Base-by-base conservation (phyloP, 768 basidiomycete genomes). In the Scleroderma citrinum region DNA sequence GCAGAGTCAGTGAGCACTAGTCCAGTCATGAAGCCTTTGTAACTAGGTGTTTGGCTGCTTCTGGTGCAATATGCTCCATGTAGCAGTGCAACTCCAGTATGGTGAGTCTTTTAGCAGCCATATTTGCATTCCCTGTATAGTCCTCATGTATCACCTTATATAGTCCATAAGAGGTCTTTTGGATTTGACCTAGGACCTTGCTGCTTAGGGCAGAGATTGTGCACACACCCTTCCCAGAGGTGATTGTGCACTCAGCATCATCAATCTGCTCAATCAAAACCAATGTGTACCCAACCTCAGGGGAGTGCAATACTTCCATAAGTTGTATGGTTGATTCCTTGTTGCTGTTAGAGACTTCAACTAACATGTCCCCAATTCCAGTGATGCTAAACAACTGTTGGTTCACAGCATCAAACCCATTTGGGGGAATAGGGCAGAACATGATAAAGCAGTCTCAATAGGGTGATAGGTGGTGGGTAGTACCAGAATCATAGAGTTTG, bases 21-120 rank as follows among this genome's bases (percentile, higher is more conserved):
- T 38, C 37, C 37, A 38, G 37, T 38, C 3, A 38, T 6, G 8
- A 38, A 38, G 16, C 37, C n/a, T 19, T 38, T 10, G n/a, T 38
- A 20, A 38, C 16, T 5, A 38, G 37, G 8, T 8, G 26, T 38
- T 38, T 17, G 37, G 17, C 37, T n/a, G 37, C 17, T 38, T 38
- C 17, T 3, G 37, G 60, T 8, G 63, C 54, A 3, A 69, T 59
- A 48, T 69, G 69, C 3, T 66, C 69, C 59, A 68, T 61, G 1
- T 53, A 48, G 19, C 56, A 50, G 35, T 68, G 66, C 4, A 69
- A 47, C 46, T 64, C 53, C 51, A 57, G 45, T 1, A 59, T 30
- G 23, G 55, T 53, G 20, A 53, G 52, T 29, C 50, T 58, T 11
- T 56, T 52, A 38, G 56, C 59, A 7, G 53, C 59, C 17, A 40